A percentile compares a stretch with the other conserved stretches of the same genome.
phyloP scores from a whole-genome alignment of 495 filamentous ascomycete genomes.

The Podospora comata region DNA sequence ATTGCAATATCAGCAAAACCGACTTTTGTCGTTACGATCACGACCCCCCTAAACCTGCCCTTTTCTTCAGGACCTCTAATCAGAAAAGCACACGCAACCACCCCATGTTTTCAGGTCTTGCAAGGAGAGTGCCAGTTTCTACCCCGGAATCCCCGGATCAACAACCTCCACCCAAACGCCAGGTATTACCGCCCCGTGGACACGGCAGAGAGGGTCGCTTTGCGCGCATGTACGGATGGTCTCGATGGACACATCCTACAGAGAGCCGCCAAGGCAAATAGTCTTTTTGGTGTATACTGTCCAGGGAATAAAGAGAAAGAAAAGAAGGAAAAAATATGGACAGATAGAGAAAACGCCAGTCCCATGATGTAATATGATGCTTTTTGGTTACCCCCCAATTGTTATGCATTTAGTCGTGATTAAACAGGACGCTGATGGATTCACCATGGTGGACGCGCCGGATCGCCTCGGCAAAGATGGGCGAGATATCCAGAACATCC shows the following conservation, averaged over 20 bases:
- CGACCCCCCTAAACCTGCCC: not conserved
- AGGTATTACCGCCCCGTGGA: not conserved
- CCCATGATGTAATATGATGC: constrained; percentile 20
- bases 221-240: constrained; percentile 11
- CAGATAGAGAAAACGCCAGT: constrained; percentile 22
- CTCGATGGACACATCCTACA: constrained; percentile 12
- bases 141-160: constrained; percentile 6
- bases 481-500: constrained; percentile 86
- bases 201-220: not conserved
- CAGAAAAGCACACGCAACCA: constrained; percentile 8
- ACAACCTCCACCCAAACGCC: not conserved
- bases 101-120: constrained; percentile 1
- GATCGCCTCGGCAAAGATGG: constrained; percentile 96
- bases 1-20: not conserved
- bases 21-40: not conserved
- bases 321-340: constrained; percentile 10
- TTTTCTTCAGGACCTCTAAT: not conserved
- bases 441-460: constrained; percentile 96
- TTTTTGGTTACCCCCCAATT: constrained; percentile 19
- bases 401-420: constrained; percentile 63
- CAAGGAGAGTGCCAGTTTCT: constrained; percentile 9
- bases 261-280: constrained; percentile 30
- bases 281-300: constrained; percentile 25
- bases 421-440: constrained; percentile 95
- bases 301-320: constrained; percentile 11